Conservation (phyloP, 768 basidiomycete genomes). For the Zangia roseola region DNA sequence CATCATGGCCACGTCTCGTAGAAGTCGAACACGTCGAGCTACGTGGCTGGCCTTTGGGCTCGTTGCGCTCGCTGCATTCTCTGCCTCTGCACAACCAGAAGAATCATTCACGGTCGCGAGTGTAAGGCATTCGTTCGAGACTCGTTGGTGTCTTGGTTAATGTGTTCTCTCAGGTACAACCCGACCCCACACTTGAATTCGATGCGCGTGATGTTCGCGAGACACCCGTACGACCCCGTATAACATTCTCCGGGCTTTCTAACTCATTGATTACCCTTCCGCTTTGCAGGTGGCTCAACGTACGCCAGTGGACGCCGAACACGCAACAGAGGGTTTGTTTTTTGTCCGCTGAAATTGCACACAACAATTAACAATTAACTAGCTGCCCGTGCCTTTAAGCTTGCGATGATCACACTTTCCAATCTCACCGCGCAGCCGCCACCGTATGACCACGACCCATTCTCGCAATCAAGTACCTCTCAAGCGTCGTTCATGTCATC, state of each 20-base stretch:
- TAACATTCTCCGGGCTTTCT: neutral
- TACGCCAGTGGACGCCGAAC: slow-evolving; percentile 34
- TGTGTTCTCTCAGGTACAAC: slow-evolving; percentile 12
- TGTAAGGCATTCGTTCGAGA: slow-evolving; percentile 7
- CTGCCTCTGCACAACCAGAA: slow-evolving; percentile 42
- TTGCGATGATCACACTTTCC: slow-evolving; percentile 67
- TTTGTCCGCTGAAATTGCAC: neutral
- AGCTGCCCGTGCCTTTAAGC: slow-evolving; percentile 76
- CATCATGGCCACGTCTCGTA: slow-evolving; percentile 20
- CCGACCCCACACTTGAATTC: slow-evolving; percentile 8
- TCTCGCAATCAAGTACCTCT: slow-evolving; percentile 35
- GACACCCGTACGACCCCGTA: slow-evolving; percentile 11
- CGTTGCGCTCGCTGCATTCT: slow-evolving; percentile 46
- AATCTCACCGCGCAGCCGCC: slow-evolving; percentile 61
- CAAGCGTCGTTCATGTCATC: slow-evolving; percentile 58
- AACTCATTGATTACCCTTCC: neutral
- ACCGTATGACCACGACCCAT: slow-evolving; percentile 53
- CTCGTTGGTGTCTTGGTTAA: neutral
- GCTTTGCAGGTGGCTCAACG: slow-evolving; percentile 13
- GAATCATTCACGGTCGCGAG: slow-evolving; percentile 11
- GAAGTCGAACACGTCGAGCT: slow-evolving; percentile 39
- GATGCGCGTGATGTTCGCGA: slow-evolving; percentile 6
- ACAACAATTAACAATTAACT: slow-evolving; percentile 3
- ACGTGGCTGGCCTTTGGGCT: slow-evolving; percentile 63
- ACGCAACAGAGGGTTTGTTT: slow-evolving; percentile 50